A percentile compares a stretch with the other conserved stretches of the same genome.
phyloP scores from a whole-genome alignment of 106 monocot species.

The Dendrobium officinale region DNA sequence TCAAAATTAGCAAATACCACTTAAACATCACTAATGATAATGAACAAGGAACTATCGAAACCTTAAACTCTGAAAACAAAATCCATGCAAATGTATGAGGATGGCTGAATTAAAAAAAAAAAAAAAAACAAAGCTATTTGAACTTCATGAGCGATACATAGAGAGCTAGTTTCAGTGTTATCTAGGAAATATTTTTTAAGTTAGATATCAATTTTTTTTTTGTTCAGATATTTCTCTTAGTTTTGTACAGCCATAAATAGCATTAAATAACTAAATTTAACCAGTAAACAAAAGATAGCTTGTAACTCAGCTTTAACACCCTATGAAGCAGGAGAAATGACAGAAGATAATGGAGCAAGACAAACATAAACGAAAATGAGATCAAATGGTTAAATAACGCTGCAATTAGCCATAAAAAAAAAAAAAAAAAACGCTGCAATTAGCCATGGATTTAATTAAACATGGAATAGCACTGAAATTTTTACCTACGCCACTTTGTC shows the following conservation, averaged over 20 bases:
- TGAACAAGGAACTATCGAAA: background rate
- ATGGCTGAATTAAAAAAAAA: background rate
- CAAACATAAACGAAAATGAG: background rate
- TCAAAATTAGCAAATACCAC: background rate
- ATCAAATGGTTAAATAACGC: background rate
- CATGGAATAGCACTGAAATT: background rate
- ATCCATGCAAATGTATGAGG: background rate
- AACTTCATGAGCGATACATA: background rate
- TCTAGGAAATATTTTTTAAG: background rate
- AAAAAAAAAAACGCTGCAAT: background rate
- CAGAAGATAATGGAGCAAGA: background rate
- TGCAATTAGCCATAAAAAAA: background rate
- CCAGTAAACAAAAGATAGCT: background rate
- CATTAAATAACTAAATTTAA: background rate
- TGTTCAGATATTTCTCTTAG: background rate
- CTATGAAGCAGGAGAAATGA: background rate
- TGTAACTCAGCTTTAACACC: background rate
- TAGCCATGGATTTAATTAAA: background rate
- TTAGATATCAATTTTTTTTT: background rate
- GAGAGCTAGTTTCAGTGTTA: background rate
- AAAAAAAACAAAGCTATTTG: background rate
- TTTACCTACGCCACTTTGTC: slow-evolving; percentile 75
- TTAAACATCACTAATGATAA: background rate
- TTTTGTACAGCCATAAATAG: background rate
- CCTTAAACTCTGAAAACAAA: background rate